These are phyloP conservation scores for Nakaseomyces sp. DNA, from an alignment of 1,139 yeast genomes.

Conservation along the genomic window DNA sequence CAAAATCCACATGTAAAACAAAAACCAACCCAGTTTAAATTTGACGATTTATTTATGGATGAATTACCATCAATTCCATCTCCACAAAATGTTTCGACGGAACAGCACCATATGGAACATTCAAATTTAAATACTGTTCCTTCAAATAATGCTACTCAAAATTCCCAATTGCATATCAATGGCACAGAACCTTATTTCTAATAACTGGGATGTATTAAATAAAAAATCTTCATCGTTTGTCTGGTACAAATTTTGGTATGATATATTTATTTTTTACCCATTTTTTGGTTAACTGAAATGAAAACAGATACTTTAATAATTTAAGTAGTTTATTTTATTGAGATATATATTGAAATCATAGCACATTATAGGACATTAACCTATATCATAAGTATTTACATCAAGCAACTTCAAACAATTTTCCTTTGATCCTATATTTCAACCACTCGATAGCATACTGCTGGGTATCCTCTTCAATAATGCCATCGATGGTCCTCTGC, in stretches of 20 bases:
- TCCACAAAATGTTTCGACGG: neutral
- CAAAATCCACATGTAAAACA: neutral
- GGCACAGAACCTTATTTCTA: neutral
- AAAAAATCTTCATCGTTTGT: neutral
- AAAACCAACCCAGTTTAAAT: conserved; percentile 2
- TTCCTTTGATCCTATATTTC: conserved; percentile 38
- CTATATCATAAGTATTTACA: too few relatives aligned
- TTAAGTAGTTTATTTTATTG: too few relatives aligned
- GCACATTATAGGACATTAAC: too few relatives aligned
- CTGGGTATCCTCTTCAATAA: conserved; percentile 53
- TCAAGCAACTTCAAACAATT: conserved; percentile 31
- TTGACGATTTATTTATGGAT: conserved; percentile 2
- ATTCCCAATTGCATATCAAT: neutral
- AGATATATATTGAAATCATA: too few relatives aligned
- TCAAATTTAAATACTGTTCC: neutral
- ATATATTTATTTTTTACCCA: neutral
- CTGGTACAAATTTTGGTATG: neutral
- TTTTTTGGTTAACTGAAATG: too few relatives aligned
- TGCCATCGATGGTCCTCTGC: conserved; percentile 50
- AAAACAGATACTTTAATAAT: too few relatives aligned
- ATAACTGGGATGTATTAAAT: neutral
- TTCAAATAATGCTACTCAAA: neutral
- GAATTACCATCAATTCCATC: neutral
- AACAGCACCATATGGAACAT: neutral
- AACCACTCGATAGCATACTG: conserved; percentile 36